Percentiles rank a stretch among this genome's conserved stretches.
Conservation (phyloP, 179 eudicot species). For the Drosera spatulata region DNA sequence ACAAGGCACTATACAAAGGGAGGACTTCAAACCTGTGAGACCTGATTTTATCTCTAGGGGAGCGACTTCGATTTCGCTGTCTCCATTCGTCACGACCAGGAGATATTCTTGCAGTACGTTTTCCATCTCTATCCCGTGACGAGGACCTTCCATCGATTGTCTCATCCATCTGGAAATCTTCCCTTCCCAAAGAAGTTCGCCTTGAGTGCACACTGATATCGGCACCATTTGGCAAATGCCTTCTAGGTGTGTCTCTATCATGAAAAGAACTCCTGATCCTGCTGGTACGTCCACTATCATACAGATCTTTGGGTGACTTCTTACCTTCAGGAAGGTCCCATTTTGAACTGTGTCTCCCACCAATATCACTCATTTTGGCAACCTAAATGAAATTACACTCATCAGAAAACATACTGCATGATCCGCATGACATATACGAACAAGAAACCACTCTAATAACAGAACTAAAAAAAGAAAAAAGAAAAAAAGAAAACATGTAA, state of each 20-base stretch:
- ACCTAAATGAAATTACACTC: not conserved
- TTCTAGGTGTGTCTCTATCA: constrained; percentile 6
- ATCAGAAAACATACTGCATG: not conserved
- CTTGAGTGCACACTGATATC: constrained; percentile 17
- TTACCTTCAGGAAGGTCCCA: constrained; percentile 33
- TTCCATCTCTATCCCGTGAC: constrained; percentile 24
- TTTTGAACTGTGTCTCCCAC: constrained; percentile 33
- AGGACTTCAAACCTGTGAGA: constrained; percentile 22
- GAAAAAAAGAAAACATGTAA: too few relatives aligned
- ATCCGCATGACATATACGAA: not conserved
- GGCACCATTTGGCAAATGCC: constrained; percentile 4
- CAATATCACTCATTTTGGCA: constrained; percentile 31
- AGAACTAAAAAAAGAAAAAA: too few relatives aligned
- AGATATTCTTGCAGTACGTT: constrained; percentile 21
- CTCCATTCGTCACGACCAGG: constrained; percentile 35
- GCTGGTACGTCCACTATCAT: constrained; percentile 10
- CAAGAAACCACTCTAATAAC: not conserved
- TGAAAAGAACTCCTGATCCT: constrained; percentile 12
- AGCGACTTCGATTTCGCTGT: constrained; percentile 21
- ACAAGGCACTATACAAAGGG: not conserved
- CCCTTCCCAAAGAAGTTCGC: constrained; percentile 17
- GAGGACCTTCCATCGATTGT: constrained; percentile 18
- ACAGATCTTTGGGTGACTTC: constrained; percentile 16
- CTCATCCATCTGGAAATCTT: constrained; percentile 24
- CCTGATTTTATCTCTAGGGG: constrained; percentile 26